Evolutionary conservation across 768 basidiomycete genomes (phyloP).

Genomic region (Naganishia kalamii): DNA sequence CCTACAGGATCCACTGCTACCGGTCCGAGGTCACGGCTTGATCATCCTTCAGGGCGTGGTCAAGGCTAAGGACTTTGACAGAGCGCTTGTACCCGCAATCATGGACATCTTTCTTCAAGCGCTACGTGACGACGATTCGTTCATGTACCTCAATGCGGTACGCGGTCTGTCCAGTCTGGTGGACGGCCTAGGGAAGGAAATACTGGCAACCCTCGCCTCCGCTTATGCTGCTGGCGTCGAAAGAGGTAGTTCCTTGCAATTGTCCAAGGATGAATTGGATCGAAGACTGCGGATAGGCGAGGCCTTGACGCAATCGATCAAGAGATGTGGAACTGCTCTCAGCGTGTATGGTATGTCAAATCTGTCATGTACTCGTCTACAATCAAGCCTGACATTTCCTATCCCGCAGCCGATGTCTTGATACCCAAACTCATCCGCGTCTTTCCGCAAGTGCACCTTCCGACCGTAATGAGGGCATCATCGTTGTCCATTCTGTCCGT

Average conservation of each 20-base stretch:
- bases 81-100: slow-evolving; percentile 71
- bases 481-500: slow-evolving; percentile 66
- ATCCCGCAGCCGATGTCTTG: slow-evolving; percentile 55
- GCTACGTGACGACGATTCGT: slow-evolving; percentile 88
- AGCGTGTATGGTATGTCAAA: slow-evolving; percentile 59
- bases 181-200: slow-evolving; percentile 66
- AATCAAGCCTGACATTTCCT: not conserved
- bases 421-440: slow-evolving; percentile 66
- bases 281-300: slow-evolving; percentile 72
- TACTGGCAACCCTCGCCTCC: slow-evolving; percentile 61
- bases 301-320: slow-evolving; percentile 70
- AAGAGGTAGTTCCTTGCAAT: slow-evolving; percentile 49
- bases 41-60: slow-evolving; percentile 74
- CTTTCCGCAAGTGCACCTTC: slow-evolving; percentile 58
- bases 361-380: not conserved
- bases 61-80: slow-evolving; percentile 47
- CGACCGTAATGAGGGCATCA: slow-evolving; percentile 67
- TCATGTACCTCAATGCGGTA: slow-evolving; percentile 84
- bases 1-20: slow-evolving; percentile 82
- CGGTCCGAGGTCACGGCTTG: slow-evolving; percentile 88
- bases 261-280: slow-evolving; percentile 58
- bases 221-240: slow-evolving; percentile 52
- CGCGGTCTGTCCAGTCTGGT: slow-evolving; percentile 84
- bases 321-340: slow-evolving; percentile 64
- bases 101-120: slow-evolving; percentile 78